A percentile compares a stretch with the other conserved stretches of the same genome.
Conservation (phyloP, 1,284 basidiomycete species). For the Dichomitus squalens region DNA sequence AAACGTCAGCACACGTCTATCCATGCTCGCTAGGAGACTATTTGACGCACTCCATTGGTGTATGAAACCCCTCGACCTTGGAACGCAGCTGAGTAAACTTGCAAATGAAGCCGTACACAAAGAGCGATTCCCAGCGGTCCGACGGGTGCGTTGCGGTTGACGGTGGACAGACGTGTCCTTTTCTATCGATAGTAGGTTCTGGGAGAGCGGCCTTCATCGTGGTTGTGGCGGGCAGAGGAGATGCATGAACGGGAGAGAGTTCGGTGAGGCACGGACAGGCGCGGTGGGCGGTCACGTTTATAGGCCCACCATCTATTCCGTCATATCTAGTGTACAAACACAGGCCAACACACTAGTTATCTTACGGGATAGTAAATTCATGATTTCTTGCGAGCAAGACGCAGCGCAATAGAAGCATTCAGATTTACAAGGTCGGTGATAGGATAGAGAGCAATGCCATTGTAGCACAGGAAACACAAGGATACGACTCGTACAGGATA, state of each 20-base stretch:
- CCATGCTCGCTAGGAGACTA: background rate
- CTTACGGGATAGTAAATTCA: conserved; percentile 4
- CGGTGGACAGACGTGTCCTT: conserved; percentile 74
- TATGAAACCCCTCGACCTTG: conserved; percentile 76
- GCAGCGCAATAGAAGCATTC: background rate
- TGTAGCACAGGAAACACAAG: conserved; percentile 11
- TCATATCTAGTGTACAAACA: conserved; percentile 37
- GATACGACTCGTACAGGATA: conserved; percentile 22
- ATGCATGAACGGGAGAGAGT: conserved; percentile 35
- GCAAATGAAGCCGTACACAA: conserved; percentile 80
- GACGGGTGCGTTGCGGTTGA: conserved; percentile 71
- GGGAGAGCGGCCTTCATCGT: conserved; percentile 31
- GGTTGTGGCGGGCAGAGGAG: conserved; percentile 28
- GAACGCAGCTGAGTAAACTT: conserved; percentile 74
- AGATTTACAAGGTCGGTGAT: conserved; percentile 1
- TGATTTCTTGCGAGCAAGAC: conserved; percentile 1
- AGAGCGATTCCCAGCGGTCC: conserved; percentile 84
- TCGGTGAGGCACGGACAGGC: conserved; percentile 26
- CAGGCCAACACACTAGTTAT: conserved; percentile 33
- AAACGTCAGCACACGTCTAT: background rate
- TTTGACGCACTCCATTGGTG: conserved; percentile 75
- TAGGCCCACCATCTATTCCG: conserved; percentile 33
- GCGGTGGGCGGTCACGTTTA: conserved; percentile 33
- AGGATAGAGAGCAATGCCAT: background rate
- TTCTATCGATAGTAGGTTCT: conserved; percentile 43